phyloP scores from a whole-genome alignment of 75 land plant species.

The Sequoiadendron giganteum region DNA sequence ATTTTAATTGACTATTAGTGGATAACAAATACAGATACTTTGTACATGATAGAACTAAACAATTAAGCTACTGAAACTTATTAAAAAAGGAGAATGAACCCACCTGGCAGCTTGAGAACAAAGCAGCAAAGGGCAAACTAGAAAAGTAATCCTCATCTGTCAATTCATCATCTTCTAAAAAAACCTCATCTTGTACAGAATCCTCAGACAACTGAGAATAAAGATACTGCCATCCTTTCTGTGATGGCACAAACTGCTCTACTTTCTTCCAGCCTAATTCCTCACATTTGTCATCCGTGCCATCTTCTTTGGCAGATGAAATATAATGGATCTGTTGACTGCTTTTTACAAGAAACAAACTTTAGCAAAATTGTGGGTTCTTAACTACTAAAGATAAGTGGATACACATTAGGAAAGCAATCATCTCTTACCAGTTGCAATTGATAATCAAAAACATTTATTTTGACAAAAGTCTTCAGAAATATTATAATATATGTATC shows the following conservation, averaged over 20 bases:
- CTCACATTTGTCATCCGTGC: constrained; percentile 72
- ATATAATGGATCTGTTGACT: constrained; percentile 62
- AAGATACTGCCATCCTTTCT: constrained; percentile 67
- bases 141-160: constrained; percentile 79
- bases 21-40: not conserved
- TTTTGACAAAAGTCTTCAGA: not conserved
- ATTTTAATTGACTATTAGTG: not conserved
- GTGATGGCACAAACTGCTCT: constrained; percentile 56
- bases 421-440: not conserved
- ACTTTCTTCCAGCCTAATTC: constrained; percentile 77
- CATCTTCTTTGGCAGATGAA: constrained; percentile 57
- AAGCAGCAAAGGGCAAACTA: constrained; percentile 85
- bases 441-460: not conserved
- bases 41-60: not conserved
- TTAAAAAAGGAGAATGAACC: constrained; percentile 2
- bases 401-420: not conserved
- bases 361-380: not conserved
- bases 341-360: not conserved
- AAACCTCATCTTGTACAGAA: constrained; percentile 20
- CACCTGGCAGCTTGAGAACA: constrained; percentile 90
- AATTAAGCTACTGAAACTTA: not conserved
- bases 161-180: constrained; percentile 39
- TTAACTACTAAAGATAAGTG: not conserved
- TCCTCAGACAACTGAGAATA: constrained; percentile 41
- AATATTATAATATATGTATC: not conserved